Conservation (phyloP, 257 asterid species). For the Haberlea rhodopensis region DNA sequence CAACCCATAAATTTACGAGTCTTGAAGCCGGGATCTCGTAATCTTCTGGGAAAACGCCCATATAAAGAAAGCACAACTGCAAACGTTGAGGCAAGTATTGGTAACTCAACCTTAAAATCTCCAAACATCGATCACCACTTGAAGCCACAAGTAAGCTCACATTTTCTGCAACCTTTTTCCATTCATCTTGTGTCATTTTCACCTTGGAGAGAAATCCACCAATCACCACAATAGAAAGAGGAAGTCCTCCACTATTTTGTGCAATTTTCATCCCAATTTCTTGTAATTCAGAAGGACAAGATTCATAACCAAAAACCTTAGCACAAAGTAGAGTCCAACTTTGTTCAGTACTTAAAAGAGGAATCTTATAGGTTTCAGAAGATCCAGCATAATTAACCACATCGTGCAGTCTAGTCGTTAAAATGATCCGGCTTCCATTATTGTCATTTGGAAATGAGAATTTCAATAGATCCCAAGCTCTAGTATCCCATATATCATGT, state of each 20-base stretch:
- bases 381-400: conserved; percentile 14
- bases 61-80: conserved; percentile 23
- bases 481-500: conserved; percentile 30
- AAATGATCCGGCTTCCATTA: conserved; percentile 26
- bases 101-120: conserved; percentile 22
- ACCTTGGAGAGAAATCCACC: conserved; percentile 22
- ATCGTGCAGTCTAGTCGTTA: conserved; percentile 20
- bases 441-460: conserved; percentile 6
- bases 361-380: not conserved
- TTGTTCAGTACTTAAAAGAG: not conserved
- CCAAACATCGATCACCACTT: conserved; percentile 1
- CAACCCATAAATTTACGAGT: conserved; percentile 21
- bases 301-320: conserved; percentile 14
- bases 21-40: not conserved
- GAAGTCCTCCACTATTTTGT: conserved; percentile 26
- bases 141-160: not conserved
- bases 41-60: conserved; percentile 18
- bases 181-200: not conserved
- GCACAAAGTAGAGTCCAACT: conserved; percentile 21
- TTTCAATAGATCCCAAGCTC: conserved; percentile 21
- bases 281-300: not conserved
- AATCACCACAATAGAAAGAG: conserved; percentile 25
- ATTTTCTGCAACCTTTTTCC: conserved; percentile 12
- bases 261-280: conserved; percentile 21
- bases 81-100: conserved; percentile 23